Evolutionary conservation across 345 rosid species (phyloP), one percentile per base, ranked within the genome.

Genomic region (Camelina laxa): DNA sequence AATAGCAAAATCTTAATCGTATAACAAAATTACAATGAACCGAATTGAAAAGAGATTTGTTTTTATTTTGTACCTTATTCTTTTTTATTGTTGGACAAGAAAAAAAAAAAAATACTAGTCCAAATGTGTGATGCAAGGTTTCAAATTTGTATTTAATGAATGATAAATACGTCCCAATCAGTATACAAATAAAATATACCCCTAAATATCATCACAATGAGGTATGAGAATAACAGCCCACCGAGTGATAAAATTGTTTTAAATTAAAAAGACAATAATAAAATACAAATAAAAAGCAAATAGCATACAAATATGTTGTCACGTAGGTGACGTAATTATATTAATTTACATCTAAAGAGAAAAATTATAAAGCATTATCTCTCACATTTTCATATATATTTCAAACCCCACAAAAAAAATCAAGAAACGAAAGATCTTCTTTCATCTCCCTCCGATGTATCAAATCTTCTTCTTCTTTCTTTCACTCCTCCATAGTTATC

Each of bases 301-400:
- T 68, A 19, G 57, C 6, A 75, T 42, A 69, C 74, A 61, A 68
- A 68, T 59, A 10, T 75, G 74, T 60, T 75, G 79, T 75, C 79
- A 75, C 56, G n/a, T 51, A 50, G 30, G 36, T 75, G 56, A 53
- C 79, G 57, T 42, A 47, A 15, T 51, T 60, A 17, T 19, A 60
- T 51, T 75, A 51, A 14, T 57, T 74, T 38, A 66, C 24, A 17
- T 13, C 9, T 5, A 24, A 42, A 7, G 6, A 19, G 30, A 14
- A 19, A 36, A 33, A 33, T 33, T 13, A 16, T n/a, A 42, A 42
- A 14, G 24, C 24, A 4, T 3, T 36, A 3, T 49, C 55, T 67
- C 10, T 55, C 50, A 17, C 62, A 59, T 48, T 60, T 27, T 56
- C 55, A 20, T 60, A 61, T 12, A 5, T 33, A 61, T 12, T 54